Conservation (phyloP, 352 stramenopile species). For the Phytophthora capsici region DNA sequence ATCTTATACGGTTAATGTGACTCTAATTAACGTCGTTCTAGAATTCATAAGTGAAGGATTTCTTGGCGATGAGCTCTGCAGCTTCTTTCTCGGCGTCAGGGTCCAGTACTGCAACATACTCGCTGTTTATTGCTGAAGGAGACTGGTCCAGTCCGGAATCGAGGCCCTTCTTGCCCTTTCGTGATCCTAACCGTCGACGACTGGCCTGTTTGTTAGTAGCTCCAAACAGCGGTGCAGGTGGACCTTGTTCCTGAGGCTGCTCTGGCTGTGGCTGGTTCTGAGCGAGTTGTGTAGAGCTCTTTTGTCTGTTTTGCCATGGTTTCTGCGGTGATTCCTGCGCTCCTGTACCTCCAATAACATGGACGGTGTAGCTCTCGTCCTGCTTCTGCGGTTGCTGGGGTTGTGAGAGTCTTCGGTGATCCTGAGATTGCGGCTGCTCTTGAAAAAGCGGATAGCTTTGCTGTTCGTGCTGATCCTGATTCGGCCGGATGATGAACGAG, state of each 20-base stretch:
- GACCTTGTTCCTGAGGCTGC: conserved; percentile 8
- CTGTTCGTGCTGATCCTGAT: conserved; percentile 3
- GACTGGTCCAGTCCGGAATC: conserved; percentile 34
- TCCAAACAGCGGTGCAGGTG: conserved; percentile 20
- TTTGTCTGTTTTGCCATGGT: conserved; percentile 19
- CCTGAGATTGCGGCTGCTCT: conserved; percentile 5
- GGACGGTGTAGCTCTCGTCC: conserved; percentile 34
- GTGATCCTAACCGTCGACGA: conserved; percentile 20
- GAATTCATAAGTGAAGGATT: conserved; percentile 59
- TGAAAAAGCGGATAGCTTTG: too few species aligned
- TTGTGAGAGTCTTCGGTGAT: background rate
- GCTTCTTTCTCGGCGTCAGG: conserved; percentile 31
- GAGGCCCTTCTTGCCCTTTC: conserved; percentile 23
- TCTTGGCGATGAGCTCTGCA: conserved; percentile 39
- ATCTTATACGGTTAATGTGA: conserved; percentile 24
- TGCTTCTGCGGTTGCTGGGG: conserved; percentile 15
- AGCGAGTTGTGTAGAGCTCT: conserved; percentile 3
- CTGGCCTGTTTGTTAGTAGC: conserved; percentile 23
- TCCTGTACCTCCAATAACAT: conserved; percentile 19
- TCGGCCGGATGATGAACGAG: conserved; percentile 37
- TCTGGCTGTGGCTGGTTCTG: conserved; percentile 3
- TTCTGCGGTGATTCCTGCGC: conserved; percentile 7
- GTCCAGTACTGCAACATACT: conserved; percentile 46
- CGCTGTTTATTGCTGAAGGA: conserved; percentile 40
- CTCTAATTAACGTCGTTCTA: conserved; percentile 20